Evolutionary conservation across 306 rosid species (phyloP).

Genomic region (Castanea crenata): DNA sequence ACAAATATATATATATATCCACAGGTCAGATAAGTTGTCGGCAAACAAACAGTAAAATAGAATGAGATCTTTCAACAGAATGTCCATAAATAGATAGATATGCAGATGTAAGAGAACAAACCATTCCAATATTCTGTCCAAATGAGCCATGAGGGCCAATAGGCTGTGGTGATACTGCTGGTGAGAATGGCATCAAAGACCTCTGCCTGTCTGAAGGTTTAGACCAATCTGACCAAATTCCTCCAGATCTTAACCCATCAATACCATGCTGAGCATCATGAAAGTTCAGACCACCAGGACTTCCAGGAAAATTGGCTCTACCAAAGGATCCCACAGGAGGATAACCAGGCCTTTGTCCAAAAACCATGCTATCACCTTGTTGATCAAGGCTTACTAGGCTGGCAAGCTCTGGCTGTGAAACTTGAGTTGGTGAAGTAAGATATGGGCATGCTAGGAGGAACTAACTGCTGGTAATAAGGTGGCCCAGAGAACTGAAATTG

Average conservation of each 20-base stretch:
- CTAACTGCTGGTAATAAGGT: constrained; percentile 70
- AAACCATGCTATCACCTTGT: constrained; percentile 66
- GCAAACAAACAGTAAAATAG: not conserved
- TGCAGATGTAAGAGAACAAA: constrained; percentile 46
- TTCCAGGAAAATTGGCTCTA: constrained; percentile 68
- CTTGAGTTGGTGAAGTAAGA: constrained; percentile 59
- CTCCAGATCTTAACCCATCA: constrained; percentile 69
- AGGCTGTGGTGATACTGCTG: constrained; percentile 78
- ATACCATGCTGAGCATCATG: constrained; percentile 79
- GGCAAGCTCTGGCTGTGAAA: constrained; percentile 75
- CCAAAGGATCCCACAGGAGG: constrained; percentile 66
- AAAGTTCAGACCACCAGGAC: constrained; percentile 57
- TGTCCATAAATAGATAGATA: constrained; percentile 17
- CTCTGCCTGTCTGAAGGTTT: constrained; percentile 70
- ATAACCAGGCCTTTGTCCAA: constrained; percentile 80
- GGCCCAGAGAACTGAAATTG: constrained; percentile 75
- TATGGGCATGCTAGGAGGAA: constrained; percentile 71
- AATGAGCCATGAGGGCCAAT: constrained; percentile 63
- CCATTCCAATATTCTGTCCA: constrained; percentile 75
- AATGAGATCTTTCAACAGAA: not conserved
- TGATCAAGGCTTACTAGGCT: constrained; percentile 65
- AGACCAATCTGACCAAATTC: constrained; percentile 76
- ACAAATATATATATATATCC: too few relatives aligned
- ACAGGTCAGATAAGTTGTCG: not conserved
- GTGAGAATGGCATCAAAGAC: constrained; percentile 60